Evolutionary conservation across 345 rosid species (phyloP), one percentile per base, ranked within the genome.

Genomic region (Sisymbrium irio): DNA sequence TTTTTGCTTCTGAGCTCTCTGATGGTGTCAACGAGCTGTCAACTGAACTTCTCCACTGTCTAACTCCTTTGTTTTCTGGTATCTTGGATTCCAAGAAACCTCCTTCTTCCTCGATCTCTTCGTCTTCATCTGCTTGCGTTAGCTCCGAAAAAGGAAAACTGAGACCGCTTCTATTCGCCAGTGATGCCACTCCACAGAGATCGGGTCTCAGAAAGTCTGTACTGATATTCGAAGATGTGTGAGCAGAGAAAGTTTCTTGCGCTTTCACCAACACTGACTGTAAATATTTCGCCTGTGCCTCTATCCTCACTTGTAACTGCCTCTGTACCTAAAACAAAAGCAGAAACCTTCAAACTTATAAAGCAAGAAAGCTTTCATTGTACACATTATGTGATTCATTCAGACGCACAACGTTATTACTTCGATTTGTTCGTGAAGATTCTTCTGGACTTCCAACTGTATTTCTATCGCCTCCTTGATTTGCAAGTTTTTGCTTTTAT

Each of bases 251-350:
- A 36, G 12, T 9, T 74, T 91, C 93, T 64, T 89, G 87, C 8
- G 96, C 96, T 79, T 91, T 89, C 78, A 86, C 86, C 41, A 89
- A 77, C 69, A 91, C 88, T 32, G 93, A 74, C 51, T 89, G 85
- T 33, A 91, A 78, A 77, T 91, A 91, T 75, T 83, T 91, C 41
- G 90, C 93, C 63, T 91, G 96, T 45, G 96, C 87, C 72, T 91
- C 96, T 9, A 85, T 87, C 8, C 89, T 85, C 49, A 89, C 85
- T 71, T 91, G 97, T 56, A 91, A 73, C 65, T 85, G 82, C 54
- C 86, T 79, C 65, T 91, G 97, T 22, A 86, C 95, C 91, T 91
- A 88, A 64, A 79, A 69, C 32, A 71, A 39, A 36, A 17, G 58
- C 39, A 47, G 32, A 46, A 30, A 32, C 60, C 11, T n/a, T 30